Evolutionary conservation across 345 rosid genomes (phyloP), one percentile per base, ranked within the genome.

Genomic region (Triadica sebifera): DNA sequence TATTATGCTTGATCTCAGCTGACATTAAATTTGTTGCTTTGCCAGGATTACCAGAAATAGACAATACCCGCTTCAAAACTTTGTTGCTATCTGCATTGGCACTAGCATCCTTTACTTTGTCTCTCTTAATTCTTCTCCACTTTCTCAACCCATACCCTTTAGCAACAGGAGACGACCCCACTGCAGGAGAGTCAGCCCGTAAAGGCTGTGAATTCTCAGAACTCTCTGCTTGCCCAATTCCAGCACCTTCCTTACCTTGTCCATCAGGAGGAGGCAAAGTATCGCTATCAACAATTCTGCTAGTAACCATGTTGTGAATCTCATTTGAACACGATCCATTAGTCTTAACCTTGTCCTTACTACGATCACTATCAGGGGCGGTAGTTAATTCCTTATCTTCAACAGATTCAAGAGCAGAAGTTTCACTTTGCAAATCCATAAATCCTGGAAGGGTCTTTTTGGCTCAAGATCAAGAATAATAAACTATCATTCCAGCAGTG

Each of bases 121-220:
- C 88, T 81, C 97, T 84, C 85, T 76, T 89, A 67, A 91, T 75
- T 49, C 98, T 83, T 85, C 85, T 86, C 98, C 98, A 89, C 81
- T 90, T 92, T 85, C 81, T 90, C 85, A 94, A 78, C 20, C 98
- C 97, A 72, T 71, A 84, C 6, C 96, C 93, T 73, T 86, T 94
- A 13, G 73, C 13, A 0, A 79, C 17, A 12, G 83, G 73, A 80
- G 92, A 67, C n/a, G 84, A 80, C 60, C 70, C 76, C 57, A 58
- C 78, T 62, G 25, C 61, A 6, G 84, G 77, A 58, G 83, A 82
- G 47, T 74, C 69, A 6, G 71, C 73, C 8, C 68, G 67, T 29
- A 4, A 46, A 46, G 79, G 79, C 49, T 78, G 77, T 0, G 79
- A 80, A 62, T 50, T 37, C 41, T 17, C 67, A 38, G 79, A 64